Conservation (phyloP, 2,329 filamentous ascomycete genomes). For the Cordyceps tenuipes region DNA sequence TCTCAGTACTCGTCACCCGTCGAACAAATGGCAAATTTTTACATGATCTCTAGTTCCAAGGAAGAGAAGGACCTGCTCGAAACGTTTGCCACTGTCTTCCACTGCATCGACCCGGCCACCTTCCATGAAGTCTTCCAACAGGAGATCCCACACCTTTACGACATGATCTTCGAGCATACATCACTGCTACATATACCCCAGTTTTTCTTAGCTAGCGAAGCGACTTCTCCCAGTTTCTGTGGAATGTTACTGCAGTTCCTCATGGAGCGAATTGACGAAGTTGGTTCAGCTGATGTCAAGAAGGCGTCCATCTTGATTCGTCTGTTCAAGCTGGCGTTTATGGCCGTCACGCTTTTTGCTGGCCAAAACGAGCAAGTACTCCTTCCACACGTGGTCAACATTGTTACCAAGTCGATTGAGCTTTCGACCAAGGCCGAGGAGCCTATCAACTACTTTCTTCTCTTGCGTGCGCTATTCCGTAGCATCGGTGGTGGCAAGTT, state of each 20-base stretch:
- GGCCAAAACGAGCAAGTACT: constrained; percentile 92
- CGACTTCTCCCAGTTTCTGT: constrained; percentile 93
- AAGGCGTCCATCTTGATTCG: constrained; percentile 88
- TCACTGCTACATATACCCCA: constrained; percentile 91
- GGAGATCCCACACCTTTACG: constrained; percentile 92
- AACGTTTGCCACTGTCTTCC: constrained; percentile 96
- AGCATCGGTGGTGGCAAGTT: constrained; percentile 97
- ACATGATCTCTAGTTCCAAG: constrained; percentile 86
- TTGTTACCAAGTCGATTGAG: constrained; percentile 95
- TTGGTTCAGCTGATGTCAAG: constrained; percentile 83
- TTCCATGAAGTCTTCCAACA: constrained; percentile 98
- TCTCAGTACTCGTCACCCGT: constrained; percentile 71
- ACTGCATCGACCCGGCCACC: constrained; percentile 94
- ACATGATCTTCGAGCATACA: constrained; percentile 96
- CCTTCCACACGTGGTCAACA: constrained; percentile 90
- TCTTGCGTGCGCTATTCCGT: constrained; percentile 84
- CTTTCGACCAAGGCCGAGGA: constrained; percentile 92
- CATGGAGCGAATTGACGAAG: constrained; percentile 93
- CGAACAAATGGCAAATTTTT: constrained; percentile 89
- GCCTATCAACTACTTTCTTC: constrained; percentile 96
- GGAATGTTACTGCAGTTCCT: constrained; percentile 96
- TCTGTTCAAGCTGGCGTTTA: constrained; percentile 96
- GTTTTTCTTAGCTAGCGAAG: constrained; percentile 97
- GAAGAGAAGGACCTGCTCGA: constrained; percentile 97
- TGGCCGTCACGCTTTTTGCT: constrained; percentile 96